phyloP scores from a whole-genome alignment of 768 basidiomycete genomes.

The Favolaschia claudopus region DNA sequence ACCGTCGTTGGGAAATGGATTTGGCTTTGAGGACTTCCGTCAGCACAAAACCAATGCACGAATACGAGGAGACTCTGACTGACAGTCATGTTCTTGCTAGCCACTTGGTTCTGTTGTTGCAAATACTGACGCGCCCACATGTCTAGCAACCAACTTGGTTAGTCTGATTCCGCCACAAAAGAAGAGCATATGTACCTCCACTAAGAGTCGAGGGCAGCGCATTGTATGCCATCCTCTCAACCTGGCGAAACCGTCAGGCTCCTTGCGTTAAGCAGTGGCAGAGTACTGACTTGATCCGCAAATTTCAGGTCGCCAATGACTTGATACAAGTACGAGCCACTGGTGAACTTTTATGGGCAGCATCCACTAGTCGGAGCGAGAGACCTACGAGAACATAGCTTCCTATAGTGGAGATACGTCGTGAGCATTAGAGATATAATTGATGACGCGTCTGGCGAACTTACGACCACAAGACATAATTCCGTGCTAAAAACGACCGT shows the following conservation, averaged over 20 bases:
- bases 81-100: conserved; percentile 60
- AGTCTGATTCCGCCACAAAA: no score
- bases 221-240: conserved; percentile 51
- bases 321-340: conserved; percentile 63
- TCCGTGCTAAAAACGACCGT: conserved; percentile 50
- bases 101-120: conserved; percentile 66
- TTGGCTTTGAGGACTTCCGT: conserved; percentile 36
- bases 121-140: conserved; percentile 69
- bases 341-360: conserved; percentile 24
- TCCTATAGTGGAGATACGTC: conserved; percentile 43
- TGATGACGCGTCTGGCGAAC: conserved; percentile 22
- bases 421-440: not conserved
- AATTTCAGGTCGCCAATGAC: conserved; percentile 62
- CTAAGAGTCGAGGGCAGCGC: conserved; percentile 48
- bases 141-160: conserved; percentile 41
- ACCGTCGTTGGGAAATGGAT: conserved; percentile 63
- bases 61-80: conserved; percentile 37
- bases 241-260: not conserved
- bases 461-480: conserved; percentile 61
- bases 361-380: not conserved
- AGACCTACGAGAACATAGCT: conserved; percentile 65
- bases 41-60: not conserved
- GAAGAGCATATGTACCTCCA: conserved; percentile 39
- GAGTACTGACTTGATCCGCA: conserved; percentile 49
- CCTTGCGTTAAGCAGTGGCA: not conserved